Conservation (phyloP, 2,329 filamentous ascomycete genomes). For the Fusarium pseudograminearum region DNA sequence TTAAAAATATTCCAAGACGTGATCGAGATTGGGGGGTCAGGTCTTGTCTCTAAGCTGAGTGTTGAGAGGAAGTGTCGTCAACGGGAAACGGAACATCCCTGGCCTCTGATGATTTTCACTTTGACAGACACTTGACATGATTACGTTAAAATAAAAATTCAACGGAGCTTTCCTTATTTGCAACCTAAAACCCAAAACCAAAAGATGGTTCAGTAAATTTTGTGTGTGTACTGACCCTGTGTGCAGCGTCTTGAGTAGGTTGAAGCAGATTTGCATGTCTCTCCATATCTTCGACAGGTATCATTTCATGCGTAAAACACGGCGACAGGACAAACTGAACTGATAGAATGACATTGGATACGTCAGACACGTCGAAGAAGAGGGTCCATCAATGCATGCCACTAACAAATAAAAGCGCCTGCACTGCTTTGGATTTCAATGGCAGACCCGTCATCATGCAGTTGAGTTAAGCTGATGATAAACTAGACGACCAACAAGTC, state of each 20-base stretch:
- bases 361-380: background rate
- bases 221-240: too few relatives aligned
- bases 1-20: background rate
- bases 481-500: background rate
- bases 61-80: background rate
- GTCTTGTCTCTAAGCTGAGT: background rate
- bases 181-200: background rate
- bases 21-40: background rate
- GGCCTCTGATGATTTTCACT: background rate
- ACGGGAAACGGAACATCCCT: background rate
- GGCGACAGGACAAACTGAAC: background rate
- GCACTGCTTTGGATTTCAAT: background rate
- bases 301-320: background rate
- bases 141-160: background rate
- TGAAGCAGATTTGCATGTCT: background rate
- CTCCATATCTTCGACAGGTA: background rate
- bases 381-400: too few relatives aligned
- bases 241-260: background rate
- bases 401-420: background rate
- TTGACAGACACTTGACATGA: background rate
- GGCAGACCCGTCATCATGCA: background rate
- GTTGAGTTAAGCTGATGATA: background rate
- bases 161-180: background rate
- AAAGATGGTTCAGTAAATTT: accelerated
- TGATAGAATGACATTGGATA: accelerated